Conservation (phyloP, 2,329 filamentous ascomycete species). For the Clonostachys rosea region DNA sequence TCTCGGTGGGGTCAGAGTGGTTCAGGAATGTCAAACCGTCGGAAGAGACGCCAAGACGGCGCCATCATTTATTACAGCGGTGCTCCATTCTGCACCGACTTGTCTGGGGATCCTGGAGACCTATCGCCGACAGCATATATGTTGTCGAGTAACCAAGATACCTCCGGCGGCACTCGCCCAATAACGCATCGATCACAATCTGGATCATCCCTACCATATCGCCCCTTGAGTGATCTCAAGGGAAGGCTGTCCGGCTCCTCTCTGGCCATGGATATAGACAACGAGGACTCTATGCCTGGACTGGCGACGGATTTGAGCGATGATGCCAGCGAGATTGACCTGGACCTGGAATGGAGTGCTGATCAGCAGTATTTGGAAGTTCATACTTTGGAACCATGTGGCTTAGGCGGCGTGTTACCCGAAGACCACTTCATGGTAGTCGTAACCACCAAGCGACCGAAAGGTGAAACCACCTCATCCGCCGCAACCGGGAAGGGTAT, state of each 20-base stretch:
- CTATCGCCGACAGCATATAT: slow-evolving; percentile 41
- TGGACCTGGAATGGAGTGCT: slow-evolving; percentile 41
- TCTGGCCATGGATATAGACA: slow-evolving; percentile 19
- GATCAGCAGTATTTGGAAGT: slow-evolving; percentile 29
- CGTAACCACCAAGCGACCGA: slow-evolving; percentile 44
- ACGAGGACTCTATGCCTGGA: slow-evolving; percentile 14
- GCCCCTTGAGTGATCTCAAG: slow-evolving; percentile 39
- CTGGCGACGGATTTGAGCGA: slow-evolving; percentile 25
- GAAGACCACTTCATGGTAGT: slow-evolving; percentile 61
- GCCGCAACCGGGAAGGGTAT: background rate
- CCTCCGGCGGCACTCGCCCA: slow-evolving; percentile 20
- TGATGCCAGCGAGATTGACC: slow-evolving; percentile 30
- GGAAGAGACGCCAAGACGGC: slow-evolving; percentile 58
- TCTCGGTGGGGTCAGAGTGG: slow-evolving; percentile 41
- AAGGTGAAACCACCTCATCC: slow-evolving; percentile 9
- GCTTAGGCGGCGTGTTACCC: slow-evolving; percentile 53
- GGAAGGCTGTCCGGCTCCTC: slow-evolving; percentile 11
- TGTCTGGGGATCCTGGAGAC: slow-evolving; percentile 61
- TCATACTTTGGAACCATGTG: slow-evolving; percentile 47
- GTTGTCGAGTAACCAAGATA: slow-evolving; percentile 25
- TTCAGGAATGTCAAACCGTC: slow-evolving; percentile 41
- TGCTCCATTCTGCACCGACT: slow-evolving; percentile 74
- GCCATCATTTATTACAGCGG: slow-evolving; percentile 82
- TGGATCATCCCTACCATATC: slow-evolving; percentile 42
- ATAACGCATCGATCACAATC: slow-evolving; percentile 36